Conservation (phyloP, 805 yeast genomes). For the Ogataea nonfermentans region DNA sequence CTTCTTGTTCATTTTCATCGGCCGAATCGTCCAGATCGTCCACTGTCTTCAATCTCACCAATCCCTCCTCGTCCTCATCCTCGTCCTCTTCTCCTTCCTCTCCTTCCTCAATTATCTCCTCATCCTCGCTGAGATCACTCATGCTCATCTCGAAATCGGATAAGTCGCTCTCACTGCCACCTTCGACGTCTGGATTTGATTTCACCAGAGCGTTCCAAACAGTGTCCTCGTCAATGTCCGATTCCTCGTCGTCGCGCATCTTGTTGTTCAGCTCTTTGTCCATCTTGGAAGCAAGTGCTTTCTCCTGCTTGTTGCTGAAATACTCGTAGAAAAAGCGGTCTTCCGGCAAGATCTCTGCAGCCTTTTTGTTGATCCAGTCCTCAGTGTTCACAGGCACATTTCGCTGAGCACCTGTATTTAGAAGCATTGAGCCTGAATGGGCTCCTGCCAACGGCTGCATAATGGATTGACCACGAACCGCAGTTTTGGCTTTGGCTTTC, state of each 20-base stretch:
- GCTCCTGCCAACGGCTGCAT: conserved; percentile 97
- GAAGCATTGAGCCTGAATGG: conserved; percentile 66
- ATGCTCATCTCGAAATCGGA: conserved; percentile 40
- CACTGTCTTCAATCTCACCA: conserved; percentile 25
- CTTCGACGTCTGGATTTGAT: conserved; percentile 57
- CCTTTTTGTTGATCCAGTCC: conserved; percentile 72
- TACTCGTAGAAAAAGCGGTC: conserved; percentile 87
- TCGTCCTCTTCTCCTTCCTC: conserved; percentile 33
- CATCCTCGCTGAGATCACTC: conserved; percentile 32
- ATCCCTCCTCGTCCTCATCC: conserved; percentile 37
- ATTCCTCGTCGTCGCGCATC: conserved; percentile 42
- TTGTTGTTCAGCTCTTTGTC: conserved; percentile 45
- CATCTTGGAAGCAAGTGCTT: conserved; percentile 33
- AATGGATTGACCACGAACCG: conserved; percentile 82
- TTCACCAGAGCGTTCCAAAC: conserved; percentile 61
- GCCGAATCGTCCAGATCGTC: conserved; percentile 33
- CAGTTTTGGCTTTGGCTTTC: conserved; percentile 77
- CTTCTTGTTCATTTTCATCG: conserved; percentile 30
- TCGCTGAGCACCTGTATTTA: conserved; percentile 44
- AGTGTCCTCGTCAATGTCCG: conserved; percentile 52
- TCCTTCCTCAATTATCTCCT: conserved; percentile 31
- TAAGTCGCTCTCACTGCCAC: conserved; percentile 39
- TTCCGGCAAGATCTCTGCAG: conserved; percentile 73
- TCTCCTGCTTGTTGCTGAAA: conserved; percentile 61
- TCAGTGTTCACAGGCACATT: conserved; percentile 79